Base-by-base conservation (phyloP, 164 flowering plant species). In the Taxillus chinensis region DNA sequence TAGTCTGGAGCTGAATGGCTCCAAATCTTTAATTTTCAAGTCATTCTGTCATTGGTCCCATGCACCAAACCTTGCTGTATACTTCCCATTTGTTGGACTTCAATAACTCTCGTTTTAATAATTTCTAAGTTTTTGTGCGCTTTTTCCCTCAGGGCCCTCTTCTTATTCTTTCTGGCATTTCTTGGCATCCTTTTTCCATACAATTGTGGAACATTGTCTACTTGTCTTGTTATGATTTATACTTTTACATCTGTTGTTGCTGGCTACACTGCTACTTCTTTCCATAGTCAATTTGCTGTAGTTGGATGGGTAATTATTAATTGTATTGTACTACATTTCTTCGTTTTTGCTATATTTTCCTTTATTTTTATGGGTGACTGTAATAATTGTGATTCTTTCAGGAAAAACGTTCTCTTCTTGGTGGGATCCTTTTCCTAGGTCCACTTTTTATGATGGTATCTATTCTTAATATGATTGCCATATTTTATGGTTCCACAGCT, bases 221-320 rank as follows among this genome's bases (percentile, higher is more conserved):
- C 83, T 43, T 76, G 78, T 60, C 46, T 85, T 60, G 77, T 86
- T 66, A 50, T 79, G 27, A 41, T 64, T 37, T 91, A 84, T 70
- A 60, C 82, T 55, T 65, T 84, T 53, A 81, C 98, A 73, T 85
- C 92, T 41, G 64, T 78, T 17, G 71, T 88, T 75, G 86, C 85
- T 66, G 96, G 98, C 10, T 86, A 76, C 52, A 64, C 74, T 65
- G 70, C 98, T 57, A 72, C 84, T 70, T 79, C 86, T 59, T 83
- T 84, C 66, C 77, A 77, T 62, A 64, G 63, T 66, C 84, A 79
- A 63, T 80, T 83, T 74, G 64, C 71, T 50, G 83, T 75, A 71
- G 60, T 72, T 60, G 72, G 78, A 79, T 80, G 83, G 92, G 97
- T 86, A 82, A 68, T 69, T 46, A 6, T 17, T 39, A 53, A 58